Conservation (phyloP, 1,284 basidiomycete species). For the Mycena citricolor region DNA sequence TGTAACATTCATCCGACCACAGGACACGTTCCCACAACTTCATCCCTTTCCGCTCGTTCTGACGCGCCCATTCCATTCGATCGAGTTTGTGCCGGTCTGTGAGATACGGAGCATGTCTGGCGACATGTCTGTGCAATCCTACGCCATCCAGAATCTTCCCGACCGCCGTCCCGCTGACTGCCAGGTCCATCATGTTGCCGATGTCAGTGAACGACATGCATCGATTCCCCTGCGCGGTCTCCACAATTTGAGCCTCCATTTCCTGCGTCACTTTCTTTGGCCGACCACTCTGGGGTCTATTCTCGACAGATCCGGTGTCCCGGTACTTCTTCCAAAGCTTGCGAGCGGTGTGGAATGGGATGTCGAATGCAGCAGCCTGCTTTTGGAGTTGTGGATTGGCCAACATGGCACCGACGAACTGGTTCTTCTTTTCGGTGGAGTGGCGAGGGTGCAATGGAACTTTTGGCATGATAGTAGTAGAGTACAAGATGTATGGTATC, state of each 20-base stretch:
- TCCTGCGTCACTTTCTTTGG: slow-evolving; percentile 17
- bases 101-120: slow-evolving; percentile 11
- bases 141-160: slow-evolving; percentile 15
- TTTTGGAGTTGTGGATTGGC: slow-evolving; percentile 6
- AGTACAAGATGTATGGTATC: too few species aligned
- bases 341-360: slow-evolving; percentile 13
- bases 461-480: too few species aligned
- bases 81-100: not conserved
- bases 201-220: slow-evolving; percentile 22
- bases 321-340: slow-evolving; percentile 23
- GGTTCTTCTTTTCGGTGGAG: too few species aligned
- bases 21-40: not conserved
- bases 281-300: slow-evolving; percentile 22
- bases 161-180: slow-evolving; percentile 20
- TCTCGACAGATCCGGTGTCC: slow-evolving; percentile 22
- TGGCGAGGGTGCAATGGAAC: too few species aligned
- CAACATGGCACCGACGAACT: slow-evolving; percentile 16
- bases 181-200: slow-evolving; percentile 15
- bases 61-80: slow-evolving; percentile 1
- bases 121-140: slow-evolving; percentile 10
- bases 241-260: slow-evolving; percentile 13
- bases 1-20: slow-evolving; percentile 1
- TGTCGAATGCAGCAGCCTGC: slow-evolving; percentile 8
- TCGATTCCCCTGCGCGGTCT: slow-evolving; percentile 12
- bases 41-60: not conserved